Evolutionary conservation across 2,329 filamentous ascomycete genomes (phyloP).

Genomic region (Penicillium freii): DNA sequence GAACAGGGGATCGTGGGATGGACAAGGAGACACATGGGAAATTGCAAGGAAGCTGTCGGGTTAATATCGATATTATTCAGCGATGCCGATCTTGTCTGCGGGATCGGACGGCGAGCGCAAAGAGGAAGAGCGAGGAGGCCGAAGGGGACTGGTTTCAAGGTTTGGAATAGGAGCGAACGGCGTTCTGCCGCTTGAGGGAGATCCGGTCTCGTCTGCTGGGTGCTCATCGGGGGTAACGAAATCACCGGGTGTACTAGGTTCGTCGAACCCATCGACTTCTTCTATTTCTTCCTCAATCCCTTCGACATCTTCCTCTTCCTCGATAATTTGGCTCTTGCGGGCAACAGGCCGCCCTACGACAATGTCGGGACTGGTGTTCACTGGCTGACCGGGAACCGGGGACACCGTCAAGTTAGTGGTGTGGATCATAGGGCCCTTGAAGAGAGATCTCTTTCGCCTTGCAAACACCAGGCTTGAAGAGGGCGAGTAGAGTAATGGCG

Average conservation of each 20-base stretch:
- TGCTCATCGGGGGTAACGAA: constrained; percentile 12
- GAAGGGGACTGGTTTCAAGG: constrained; percentile 31
- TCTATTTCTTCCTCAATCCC: constrained; percentile 41
- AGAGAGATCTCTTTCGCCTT: constrained; percentile 46
- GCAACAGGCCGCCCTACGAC: constrained; percentile 28
- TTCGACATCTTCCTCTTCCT: constrained; percentile 45
- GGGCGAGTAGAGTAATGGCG: constrained; percentile 40
- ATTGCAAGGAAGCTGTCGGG: constrained; percentile 11
- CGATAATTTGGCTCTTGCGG: constrained; percentile 45
- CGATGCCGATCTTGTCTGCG: constrained; percentile 4
- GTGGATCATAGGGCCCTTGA: constrained; percentile 47
- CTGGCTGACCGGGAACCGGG: constrained; percentile 32
- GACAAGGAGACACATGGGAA: constrained; percentile 6
- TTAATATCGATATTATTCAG: constrained; percentile 10
- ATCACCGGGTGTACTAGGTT: constrained; percentile 26
- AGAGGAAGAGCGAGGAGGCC: constrained; percentile 43
- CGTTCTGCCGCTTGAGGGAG: constrained; percentile 24
- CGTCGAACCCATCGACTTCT: constrained; percentile 43
- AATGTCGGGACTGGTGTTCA: constrained; percentile 17
- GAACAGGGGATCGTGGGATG: constrained; percentile 13
- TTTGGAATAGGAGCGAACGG: constrained; percentile 34
- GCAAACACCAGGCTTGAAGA: constrained; percentile 48
- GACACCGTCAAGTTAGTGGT: constrained; percentile 38
- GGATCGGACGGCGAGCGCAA: constrained; percentile 24
- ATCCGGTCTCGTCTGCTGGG: constrained; percentile 14